Evolutionary conservation across 73 alveolate genomes (phyloP).

Genomic region (Tetrahymena borealis): DNA sequence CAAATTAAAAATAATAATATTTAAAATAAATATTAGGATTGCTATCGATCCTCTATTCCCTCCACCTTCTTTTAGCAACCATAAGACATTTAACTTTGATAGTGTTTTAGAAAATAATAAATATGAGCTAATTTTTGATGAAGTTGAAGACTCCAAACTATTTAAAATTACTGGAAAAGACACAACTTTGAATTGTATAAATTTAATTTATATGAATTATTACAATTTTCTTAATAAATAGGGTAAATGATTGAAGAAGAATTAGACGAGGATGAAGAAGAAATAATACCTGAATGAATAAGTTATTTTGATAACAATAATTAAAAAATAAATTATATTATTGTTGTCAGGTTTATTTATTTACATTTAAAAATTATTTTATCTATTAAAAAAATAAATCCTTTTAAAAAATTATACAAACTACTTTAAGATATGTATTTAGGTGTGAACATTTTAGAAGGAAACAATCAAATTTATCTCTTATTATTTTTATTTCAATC

Average conservation of each 20-base stretch:
- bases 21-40: not conserved
- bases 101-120: slow-evolving; percentile 16
- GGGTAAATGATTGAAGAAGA: slow-evolving; percentile 3
- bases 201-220: not conserved
- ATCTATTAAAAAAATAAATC: no score
- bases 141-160: slow-evolving; percentile 7
- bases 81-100: slow-evolving; percentile 16
- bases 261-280: not conserved
- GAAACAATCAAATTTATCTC: no score
- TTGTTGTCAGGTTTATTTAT: no score
- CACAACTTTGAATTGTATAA: not conserved
- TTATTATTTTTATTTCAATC: no score
- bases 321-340: no score
- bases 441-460: no score
- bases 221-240: not conserved
- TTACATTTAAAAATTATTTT: no score
- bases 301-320: no score
- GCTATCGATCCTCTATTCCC: slow-evolving; percentile 43
- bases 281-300: not conserved
- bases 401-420: no score
- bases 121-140: slow-evolving; percentile 43
- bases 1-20: not conserved
- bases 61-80: slow-evolving; percentile 44
- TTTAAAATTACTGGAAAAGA: not conserved
- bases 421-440: no score